phyloP scores from a whole-genome alignment of 2,329 filamentous ascomycete species.

The Beauveria sp. region DNA sequence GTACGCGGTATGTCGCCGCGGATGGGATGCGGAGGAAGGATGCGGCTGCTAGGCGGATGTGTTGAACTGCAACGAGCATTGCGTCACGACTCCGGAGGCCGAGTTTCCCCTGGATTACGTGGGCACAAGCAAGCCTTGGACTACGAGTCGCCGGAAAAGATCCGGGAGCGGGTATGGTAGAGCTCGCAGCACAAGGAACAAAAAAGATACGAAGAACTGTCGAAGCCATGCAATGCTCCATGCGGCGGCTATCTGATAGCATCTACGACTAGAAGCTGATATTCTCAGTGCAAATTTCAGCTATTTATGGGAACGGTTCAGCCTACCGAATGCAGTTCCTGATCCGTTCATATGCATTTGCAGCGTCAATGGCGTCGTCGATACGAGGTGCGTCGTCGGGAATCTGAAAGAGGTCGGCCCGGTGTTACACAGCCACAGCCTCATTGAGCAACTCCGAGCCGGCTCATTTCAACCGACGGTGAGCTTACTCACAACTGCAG shows the following conservation, averaged over 20 bases:
- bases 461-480: too few relatives aligned
- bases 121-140: neutral
- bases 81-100: neutral
- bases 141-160: neutral
- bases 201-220: neutral
- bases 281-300: too few relatives aligned
- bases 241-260: too few relatives aligned
- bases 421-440: neutral
- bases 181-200: too few relatives aligned
- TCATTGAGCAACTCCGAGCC: neutral
- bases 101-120: neutral
- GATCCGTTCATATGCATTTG: neutral
- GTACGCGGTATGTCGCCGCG: neutral
- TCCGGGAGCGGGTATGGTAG: neutral
- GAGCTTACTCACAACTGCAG: neutral
- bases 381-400: neutral
- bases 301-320: too few relatives aligned
- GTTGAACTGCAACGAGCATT: neutral
- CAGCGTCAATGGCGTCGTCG: neutral
- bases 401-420: too few relatives aligned
- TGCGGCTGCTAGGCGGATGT: neutral
- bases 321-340: too few relatives aligned
- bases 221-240: too few relatives aligned
- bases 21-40: neutral
- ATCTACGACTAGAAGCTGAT: too few relatives aligned